These are phyloP conservation scores for Ophiognomonia clavigignenti-juglandacearum DNA, from an alignment of 2,329 filamentous ascomycete genomes.

Conservation along the genomic window DNA sequence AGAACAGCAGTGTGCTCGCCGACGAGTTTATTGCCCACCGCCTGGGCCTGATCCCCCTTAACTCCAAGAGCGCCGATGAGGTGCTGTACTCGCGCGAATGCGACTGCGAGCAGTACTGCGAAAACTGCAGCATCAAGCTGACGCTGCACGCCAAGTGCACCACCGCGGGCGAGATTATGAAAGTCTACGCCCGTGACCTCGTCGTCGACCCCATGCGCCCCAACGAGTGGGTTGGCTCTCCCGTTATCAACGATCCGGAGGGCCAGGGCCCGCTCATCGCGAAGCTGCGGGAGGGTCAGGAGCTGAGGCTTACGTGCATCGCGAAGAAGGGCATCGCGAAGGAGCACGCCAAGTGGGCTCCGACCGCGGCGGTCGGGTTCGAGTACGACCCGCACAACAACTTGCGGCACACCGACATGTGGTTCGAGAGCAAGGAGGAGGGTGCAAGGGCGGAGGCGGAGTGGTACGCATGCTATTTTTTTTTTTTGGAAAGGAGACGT, in stretches of 20 bases:
- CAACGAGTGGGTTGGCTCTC: slow-evolving; percentile 71
- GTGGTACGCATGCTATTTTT: slow-evolving; percentile 56
- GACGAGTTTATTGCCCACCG: slow-evolving; percentile 96
- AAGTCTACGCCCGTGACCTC: slow-evolving; percentile 87
- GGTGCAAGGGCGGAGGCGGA: slow-evolving; percentile 55
- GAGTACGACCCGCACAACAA: slow-evolving; percentile 99
- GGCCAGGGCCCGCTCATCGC: slow-evolving; percentile 79
- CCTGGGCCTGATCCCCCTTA: slow-evolving; percentile 82
- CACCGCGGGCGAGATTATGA: slow-evolving; percentile 75
- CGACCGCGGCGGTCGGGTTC: slow-evolving; percentile 86
- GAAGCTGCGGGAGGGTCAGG: slow-evolving; percentile 85
- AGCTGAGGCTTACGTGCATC: slow-evolving; percentile 84
- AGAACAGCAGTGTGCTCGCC: slow-evolving; percentile 91
- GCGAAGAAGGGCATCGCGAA: slow-evolving; percentile 99
- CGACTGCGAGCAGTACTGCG: slow-evolving; percentile 93
- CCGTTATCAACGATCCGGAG: slow-evolving; percentile 79
- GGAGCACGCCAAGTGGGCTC: slow-evolving; percentile 97
- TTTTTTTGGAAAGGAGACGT: too few species aligned
- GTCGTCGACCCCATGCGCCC: slow-evolving; percentile 65
- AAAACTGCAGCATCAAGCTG: slow-evolving; percentile 82
- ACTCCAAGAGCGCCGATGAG: slow-evolving; percentile 75
- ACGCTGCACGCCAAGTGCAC: slow-evolving; percentile 82
- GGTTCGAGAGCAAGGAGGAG: slow-evolving; percentile 63
- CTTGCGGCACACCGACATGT: slow-evolving; percentile 84
- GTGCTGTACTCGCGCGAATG: slow-evolving; percentile 89